Evolutionary conservation across 768 basidiomycete species (phyloP), one percentile per base, ranked within the genome.

Genomic region (Rossbeevera mucosa): DNA sequence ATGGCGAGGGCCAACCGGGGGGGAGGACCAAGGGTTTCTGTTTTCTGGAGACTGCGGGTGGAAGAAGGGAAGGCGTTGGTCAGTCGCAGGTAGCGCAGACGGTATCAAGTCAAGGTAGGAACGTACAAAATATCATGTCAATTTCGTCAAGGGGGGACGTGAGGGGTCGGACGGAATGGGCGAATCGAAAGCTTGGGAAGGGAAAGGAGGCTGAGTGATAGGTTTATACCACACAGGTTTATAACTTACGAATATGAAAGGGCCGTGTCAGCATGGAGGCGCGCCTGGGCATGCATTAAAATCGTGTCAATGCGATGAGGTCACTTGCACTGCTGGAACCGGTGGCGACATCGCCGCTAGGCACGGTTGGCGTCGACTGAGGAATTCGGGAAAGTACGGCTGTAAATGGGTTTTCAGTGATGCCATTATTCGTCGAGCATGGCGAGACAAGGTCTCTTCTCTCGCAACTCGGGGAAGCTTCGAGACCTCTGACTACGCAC

Each of bases 1-100:
- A 71, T 8, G 61, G 61, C 8, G 72, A 72, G 18, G 71, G 71
- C 72, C 72, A 72, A 33, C 60, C 62, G 2, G 65, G 51, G 1
- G 70, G 71, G 5, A 67, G 59, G 2, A 61, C 54, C 24, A 59
- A 52, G 21, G 54, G 30, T 31, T 72, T 72, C 36, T 65, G 59
- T 24, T 64, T 71, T 56, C 45, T 64, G 42, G 55, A 65, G 47
- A 72, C 69, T 72, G 31, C 16, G 46, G 28, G 22, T 21, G 40
- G 20, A n/a, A 25, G 6, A 28, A 6, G 48, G 13, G 55, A n/a
- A n/a, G n/a, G n/a, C n/a, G n/a, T n/a, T n/a, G n/a, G 54, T 38
- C 24, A 18, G 20, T 12, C 18, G 24, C 21, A 11, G 43, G 5
- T 59, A 12, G 50, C 48, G 29, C 24, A 16, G 18, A 18, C n/a